Evolutionary conservation across 2,329 filamentous ascomycete genomes (phyloP), one percentile per base, ranked within the genome.

Genomic region (Aspergillus fructus): DNA sequence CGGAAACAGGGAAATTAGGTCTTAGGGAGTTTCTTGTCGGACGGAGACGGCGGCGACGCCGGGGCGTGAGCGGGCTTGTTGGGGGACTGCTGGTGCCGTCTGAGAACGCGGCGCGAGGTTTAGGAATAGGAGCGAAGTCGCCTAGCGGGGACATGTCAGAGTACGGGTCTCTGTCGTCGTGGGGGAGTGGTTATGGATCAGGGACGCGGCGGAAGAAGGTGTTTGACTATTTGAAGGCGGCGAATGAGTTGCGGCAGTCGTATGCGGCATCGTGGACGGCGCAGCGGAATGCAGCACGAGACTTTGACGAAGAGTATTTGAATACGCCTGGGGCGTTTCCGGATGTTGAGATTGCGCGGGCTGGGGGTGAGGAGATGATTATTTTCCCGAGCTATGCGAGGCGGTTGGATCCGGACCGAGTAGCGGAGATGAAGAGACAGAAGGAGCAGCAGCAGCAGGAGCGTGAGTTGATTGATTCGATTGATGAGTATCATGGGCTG

Each of bases 321-420:
- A 60, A 74, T 24, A 89, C 90, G 30, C 88, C 91, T 0, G 89
- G 89, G 0, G 85, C 88, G 1, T 97, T 96, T 68, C 91, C 92
- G 0, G 89, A 96, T 64, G 89, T 91, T 17, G 85, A 89, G n/a
- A 89, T 96, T 59, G 85, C 89, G 15, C 84, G 86, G 11, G 87
- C 86, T 60, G 93, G 91, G 12, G 85, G 91, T 59, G 92, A 97
- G 72, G 91, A 97, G 76, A 91, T 99, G 87, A 85, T 99, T 9
- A 73, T 99, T 23, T 99, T 99, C 65, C 94, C 94, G 0, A 97
- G 91, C 53, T 99, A 99, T 71, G 91, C 91, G 8, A 87, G 93
- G 69, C 82, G 82, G 59, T 89, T 96, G 71, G 74, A 84, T 34
- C 88, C 78, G 63, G 61, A 77, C 73, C 71, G 74, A 61, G 73